phyloP scores from a whole-genome alignment of 2,329 filamentous ascomycete species.

The Neurospora sp. region DNA sequence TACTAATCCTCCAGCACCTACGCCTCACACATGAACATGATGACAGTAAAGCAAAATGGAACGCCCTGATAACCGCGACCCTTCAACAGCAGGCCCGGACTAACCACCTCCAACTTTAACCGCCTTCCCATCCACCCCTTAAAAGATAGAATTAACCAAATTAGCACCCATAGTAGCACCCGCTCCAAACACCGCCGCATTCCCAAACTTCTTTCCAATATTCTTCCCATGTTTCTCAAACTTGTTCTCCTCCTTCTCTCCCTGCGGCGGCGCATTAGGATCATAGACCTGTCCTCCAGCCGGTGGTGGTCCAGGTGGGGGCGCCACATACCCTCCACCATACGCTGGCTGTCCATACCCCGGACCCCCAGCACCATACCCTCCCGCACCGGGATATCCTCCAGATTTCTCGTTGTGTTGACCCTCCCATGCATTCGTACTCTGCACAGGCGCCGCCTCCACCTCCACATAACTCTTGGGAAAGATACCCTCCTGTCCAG shows the following conservation, averaged over 20 bases:
- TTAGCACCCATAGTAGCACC: constrained; percentile 85
- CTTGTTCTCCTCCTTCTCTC: constrained; percentile 45
- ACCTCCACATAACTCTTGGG: constrained; percentile 81
- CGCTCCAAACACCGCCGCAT: constrained; percentile 78
- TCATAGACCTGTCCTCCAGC: constrained; percentile 48
- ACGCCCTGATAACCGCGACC: no score
- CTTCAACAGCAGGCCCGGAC: background rate
- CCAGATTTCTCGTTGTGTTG: constrained; percentile 9
- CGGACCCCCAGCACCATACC: background rate
- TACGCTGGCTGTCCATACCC: constrained; percentile 9
- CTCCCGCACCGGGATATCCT: constrained; percentile 16
- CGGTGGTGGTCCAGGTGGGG: constrained; percentile 28
- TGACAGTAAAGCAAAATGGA: no score
- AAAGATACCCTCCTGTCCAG: constrained; percentile 83
- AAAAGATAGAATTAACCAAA: constrained; percentile 86
- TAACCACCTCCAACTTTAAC: background rate
- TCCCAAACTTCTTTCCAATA: constrained; percentile 88
- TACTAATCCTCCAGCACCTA: background rate
- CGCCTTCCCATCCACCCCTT: constrained; percentile 20
- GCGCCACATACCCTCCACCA: constrained; percentile 14
- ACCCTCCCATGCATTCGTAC: constrained; percentile 23
- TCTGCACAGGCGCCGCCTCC: constrained; percentile 33
- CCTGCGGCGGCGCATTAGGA: constrained; percentile 55
- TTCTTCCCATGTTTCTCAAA: constrained; percentile 75
- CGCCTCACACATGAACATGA: background rate